Conservation (phyloP, 768 basidiomycete genomes). For the Phanerochaete carnosa region DNA sequence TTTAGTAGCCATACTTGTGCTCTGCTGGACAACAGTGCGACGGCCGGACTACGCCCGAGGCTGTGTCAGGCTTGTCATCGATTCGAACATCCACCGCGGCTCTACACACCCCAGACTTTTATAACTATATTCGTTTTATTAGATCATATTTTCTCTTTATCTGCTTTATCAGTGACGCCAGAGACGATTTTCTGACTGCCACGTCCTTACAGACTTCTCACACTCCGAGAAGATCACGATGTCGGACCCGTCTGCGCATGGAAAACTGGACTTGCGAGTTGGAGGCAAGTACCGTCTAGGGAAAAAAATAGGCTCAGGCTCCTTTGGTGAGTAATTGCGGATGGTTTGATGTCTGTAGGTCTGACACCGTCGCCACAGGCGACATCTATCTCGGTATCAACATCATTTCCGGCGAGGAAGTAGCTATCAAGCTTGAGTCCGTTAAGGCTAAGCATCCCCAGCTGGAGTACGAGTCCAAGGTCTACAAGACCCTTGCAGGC, state of each 20-base stretch:
- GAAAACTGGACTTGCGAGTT: slow-evolving; percentile 79
- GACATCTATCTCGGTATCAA: slow-evolving; percentile 99
- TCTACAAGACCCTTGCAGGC: slow-evolving; percentile 96
- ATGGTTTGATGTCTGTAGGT: not conserved
- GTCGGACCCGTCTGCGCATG: slow-evolving; percentile 67
- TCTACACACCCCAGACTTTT: not conserved
- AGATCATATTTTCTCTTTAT: not conserved
- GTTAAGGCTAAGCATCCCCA: slow-evolving; percentile 99
- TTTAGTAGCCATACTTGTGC: not conserved
- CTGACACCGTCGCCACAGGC: slow-evolving; percentile 43
- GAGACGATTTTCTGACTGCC: not conserved
- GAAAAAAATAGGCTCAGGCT: slow-evolving; percentile 99
- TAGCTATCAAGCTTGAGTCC: slow-evolving; percentile 99
- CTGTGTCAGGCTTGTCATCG: slow-evolving; percentile 3
- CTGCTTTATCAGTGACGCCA: not conserved
- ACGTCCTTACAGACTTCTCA: not conserved
- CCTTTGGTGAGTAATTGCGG: slow-evolving; percentile 72
- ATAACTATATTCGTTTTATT: not conserved
- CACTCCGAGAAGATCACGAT: slow-evolving; percentile 34
- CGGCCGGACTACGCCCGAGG: not conserved
- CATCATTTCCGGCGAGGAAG: slow-evolving; percentile 99
- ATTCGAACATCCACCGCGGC: not conserved
- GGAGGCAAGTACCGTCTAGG: slow-evolving; percentile 97
- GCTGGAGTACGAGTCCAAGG: slow-evolving; percentile 96
- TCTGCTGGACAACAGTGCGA: not conserved